Conservation (phyloP, 257 asterid genomes). For the Solanum raphanifolium region DNA sequence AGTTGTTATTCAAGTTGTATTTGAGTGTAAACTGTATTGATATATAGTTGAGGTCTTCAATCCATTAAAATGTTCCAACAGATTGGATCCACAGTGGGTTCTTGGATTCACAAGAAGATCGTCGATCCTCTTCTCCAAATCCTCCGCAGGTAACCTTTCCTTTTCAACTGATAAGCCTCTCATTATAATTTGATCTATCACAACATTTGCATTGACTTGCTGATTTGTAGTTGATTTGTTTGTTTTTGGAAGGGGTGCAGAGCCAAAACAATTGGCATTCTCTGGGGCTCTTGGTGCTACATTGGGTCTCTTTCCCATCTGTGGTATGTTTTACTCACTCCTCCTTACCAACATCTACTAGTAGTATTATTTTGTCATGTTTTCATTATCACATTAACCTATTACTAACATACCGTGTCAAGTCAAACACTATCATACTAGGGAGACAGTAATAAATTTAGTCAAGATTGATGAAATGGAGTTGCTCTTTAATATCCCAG, state of each 20-base stretch:
- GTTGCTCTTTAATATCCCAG: neutral
- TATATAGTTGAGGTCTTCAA: neutral
- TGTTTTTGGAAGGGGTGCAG: conserved; percentile 56
- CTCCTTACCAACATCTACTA: neutral
- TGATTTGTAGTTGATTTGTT: neutral
- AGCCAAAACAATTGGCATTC: conserved; percentile 84
- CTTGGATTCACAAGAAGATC: conserved; percentile 52
- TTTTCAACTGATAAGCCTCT: neutral
- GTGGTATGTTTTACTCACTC: conserved; percentile 34
- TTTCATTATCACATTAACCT: neutral
- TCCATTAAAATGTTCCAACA: conserved; percentile 10
- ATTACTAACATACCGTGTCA: neutral
- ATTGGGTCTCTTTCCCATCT: conserved; percentile 78
- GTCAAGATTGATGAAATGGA: neutral
- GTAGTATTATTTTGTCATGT: neutral
- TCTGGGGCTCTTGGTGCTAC: conserved; percentile 83
- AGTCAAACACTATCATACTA: neutral
- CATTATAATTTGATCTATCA: too few species aligned
- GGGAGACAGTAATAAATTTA: neutral
- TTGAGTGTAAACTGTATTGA: neutral
- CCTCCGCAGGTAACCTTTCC: conserved; percentile 46
- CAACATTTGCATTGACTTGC: neutral
- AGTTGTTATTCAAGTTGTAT: neutral
- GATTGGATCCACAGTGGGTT: conserved; percentile 27
- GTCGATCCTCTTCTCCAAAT: conserved; percentile 78